Base-by-base conservation (phyloP, 2,329 filamentous ascomycete genomes). In the Colletotrichum liaoningense region DNA sequence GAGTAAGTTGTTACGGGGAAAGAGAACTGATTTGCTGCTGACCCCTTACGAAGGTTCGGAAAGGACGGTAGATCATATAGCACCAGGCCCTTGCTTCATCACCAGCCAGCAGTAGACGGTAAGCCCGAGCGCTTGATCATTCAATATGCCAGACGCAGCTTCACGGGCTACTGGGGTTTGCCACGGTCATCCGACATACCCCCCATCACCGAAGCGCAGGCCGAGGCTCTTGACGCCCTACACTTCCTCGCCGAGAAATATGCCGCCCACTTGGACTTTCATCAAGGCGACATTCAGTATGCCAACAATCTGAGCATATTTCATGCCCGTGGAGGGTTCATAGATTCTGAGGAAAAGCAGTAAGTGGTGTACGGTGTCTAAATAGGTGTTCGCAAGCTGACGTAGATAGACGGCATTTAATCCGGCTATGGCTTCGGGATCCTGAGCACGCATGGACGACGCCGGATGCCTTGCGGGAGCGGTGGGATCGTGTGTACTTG, bases 131-230 rank as follows among this genome's bases (percentile, higher is more conserved):
- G 89, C 1, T 79, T 92, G 1, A 80, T 90, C 7, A 85, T 93
- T 35, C 90, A 92, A 74, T 93, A 92, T 75, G 88, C 88, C 0
- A 86, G 91, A 3, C 85, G 90, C 1, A 83, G 82, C 30, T 92
- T 92, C 75, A 90, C 89, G 65, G 83, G 91, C 2, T 92, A 88
- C 77, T 85, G 86, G 74, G 85, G 85, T 0, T 82, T 90, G 1
- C 89, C 89, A 3, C 84, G 90, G 59, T 87, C 84, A 8, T 69
- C 83, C 1, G 78, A 86, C 24, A 89, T 93, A 63, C 90, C 91
- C 14, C 86, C 90, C 19, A 87, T 89, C 71, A 87, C 85, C 0
- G 86, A 88, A 73, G 85, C 86, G 0, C 88, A 89, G 75, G 85
- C 86, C 5, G 87, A 89, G 74, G 88, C 88, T 0, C 81, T 89